Evolutionary conservation across 2,329 filamentous ascomycete genomes (phyloP).

Genomic region (Macrophomina pseudophaseolina): DNA sequence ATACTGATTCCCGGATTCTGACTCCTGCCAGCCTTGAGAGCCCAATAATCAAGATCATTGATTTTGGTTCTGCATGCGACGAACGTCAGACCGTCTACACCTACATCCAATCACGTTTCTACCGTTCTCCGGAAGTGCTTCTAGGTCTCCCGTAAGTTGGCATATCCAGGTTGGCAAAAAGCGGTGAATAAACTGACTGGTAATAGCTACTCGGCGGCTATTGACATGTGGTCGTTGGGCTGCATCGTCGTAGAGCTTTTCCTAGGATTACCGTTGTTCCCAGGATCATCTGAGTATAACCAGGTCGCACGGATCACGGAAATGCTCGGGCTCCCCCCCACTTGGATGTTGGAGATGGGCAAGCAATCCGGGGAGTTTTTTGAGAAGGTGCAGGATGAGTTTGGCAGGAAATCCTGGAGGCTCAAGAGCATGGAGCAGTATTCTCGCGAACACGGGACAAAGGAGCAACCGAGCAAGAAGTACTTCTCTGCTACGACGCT

Average conservation of each 20-base stretch:
- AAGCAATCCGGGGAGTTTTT: constrained; percentile 98
- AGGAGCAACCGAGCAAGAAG: constrained; percentile 99
- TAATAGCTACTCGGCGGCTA: constrained; percentile 84
- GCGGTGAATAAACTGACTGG: constrained; percentile 13
- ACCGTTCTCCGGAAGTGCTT: constrained; percentile 93
- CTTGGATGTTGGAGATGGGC: constrained; percentile 99
- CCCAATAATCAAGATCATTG: constrained; percentile 99
- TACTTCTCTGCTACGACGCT: constrained; percentile 95
- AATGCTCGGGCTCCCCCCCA: constrained; percentile 94
- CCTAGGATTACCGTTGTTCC: constrained; percentile 90
- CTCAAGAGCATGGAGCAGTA: constrained; percentile 99
- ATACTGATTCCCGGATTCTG: constrained; percentile 7
- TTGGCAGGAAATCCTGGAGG: constrained; percentile 85
- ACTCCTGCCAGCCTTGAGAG: constrained; percentile 73
- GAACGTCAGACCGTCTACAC: constrained; percentile 98
- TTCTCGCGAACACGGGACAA: constrained; percentile 90
- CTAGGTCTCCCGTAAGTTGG: constrained; percentile 75
- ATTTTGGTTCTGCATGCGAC: constrained; percentile 98
- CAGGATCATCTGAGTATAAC: constrained; percentile 97
- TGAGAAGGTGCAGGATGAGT: constrained; percentile 90
- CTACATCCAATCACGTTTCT: constrained; percentile 98
- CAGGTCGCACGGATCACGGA: constrained; percentile 96
- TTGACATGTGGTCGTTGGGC: constrained; percentile 99
- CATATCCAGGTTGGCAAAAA: not conserved
- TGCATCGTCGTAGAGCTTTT: constrained; percentile 99